Evolutionary conservation across 768 basidiomycete genomes (phyloP).

Genomic region (Termitomyces heimii): DNA sequence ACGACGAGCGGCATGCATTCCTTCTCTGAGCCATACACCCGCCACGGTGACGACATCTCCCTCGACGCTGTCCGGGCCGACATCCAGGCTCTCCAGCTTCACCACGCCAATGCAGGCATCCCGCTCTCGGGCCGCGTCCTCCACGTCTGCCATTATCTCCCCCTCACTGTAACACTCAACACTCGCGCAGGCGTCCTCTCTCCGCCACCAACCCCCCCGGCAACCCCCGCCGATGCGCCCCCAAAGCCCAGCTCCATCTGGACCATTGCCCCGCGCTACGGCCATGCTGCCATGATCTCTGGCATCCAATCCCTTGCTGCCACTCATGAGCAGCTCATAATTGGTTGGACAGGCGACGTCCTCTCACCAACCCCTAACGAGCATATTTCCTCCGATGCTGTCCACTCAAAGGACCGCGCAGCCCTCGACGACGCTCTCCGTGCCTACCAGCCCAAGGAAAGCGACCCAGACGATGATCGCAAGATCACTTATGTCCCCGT

Average conservation of each 20-base stretch:
- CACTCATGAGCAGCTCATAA: conserved; percentile 85
- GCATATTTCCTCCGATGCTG: conserved; percentile 41
- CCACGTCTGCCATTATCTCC: conserved; percentile 89
- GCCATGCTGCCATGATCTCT: conserved; percentile 92
- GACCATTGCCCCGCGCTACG: conserved; percentile 75
- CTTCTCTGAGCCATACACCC: conserved; percentile 66
- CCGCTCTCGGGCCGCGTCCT: conserved; percentile 68
- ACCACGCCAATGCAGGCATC: conserved; percentile 64
- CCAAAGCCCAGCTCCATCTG: conserved; percentile 38
- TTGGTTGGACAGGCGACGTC: conserved; percentile 95
- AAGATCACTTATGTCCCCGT: conserved; percentile 81
- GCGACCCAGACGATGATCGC: conserved; percentile 47
- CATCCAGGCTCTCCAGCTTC: conserved; percentile 65
- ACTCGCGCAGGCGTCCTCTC: conserved; percentile 47
- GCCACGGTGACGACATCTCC: conserved; percentile 58
- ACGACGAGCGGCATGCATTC: conserved; percentile 48
- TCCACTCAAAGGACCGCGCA: conserved; percentile 58
- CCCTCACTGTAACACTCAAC: conserved; percentile 63
- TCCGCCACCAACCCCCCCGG: conserved; percentile 77
- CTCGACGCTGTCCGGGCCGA: conserved; percentile 70
- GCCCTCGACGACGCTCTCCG: conserved; percentile 62
- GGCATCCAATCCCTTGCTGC: conserved; percentile 82
- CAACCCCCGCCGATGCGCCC: conserved; percentile 32
- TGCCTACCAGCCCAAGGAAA: conserved; percentile 54
- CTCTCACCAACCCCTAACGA: conserved; percentile 39